Evolutionary conservation across 441 rosid genomes (phyloP), one percentile per base, ranked within the genome.

Genomic region (Kokia cookei): DNA sequence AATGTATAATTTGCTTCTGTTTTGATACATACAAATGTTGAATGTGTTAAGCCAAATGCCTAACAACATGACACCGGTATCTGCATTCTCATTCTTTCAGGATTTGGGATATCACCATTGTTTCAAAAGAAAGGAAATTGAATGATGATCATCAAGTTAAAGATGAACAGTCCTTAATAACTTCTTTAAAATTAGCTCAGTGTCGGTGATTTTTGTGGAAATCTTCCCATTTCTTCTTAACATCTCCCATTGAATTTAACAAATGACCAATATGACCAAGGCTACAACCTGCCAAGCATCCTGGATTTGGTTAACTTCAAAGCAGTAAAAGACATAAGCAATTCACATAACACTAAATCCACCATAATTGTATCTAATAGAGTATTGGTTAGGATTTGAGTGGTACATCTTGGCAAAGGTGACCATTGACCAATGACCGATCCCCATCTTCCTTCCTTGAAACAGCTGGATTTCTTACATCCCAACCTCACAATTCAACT

Each of bases 11-110:
- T 65, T 74, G 29, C 32, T 29, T 27, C 9, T 43, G 1, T 42
- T 47, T 35, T 58, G 14, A 22, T 47, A 65, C 22, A 13, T 12
- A 22, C 51, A 45, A 43, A 45, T 65, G 12, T 65, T 45, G 14
- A 65, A 45, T 45, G 19, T 65, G 55, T 15, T 24, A 24, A 35
- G 35, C 5, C 70, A 17, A 13, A 45, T 65, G 69, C 19, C 69
- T n/a, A 24, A 37, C 42, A 37, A 8, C 7, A 62, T n/a, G 47
- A 35, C 66, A 61, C 22, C 37, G 66, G 24, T n/a, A 48, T 62
- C 67, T 35, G 48, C 47, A 62, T 71, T 40, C 64, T 22, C 40
- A 71, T 63, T 37, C 35, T 54, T 54, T 60, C 73, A 69, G 61
- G 29, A 19, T 37, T 10, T 27, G 42, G 57, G 37, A 66, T 37